phyloP scores from a whole-genome alignment of 164 flowering plant species.

The Annona cherimola region DNA sequence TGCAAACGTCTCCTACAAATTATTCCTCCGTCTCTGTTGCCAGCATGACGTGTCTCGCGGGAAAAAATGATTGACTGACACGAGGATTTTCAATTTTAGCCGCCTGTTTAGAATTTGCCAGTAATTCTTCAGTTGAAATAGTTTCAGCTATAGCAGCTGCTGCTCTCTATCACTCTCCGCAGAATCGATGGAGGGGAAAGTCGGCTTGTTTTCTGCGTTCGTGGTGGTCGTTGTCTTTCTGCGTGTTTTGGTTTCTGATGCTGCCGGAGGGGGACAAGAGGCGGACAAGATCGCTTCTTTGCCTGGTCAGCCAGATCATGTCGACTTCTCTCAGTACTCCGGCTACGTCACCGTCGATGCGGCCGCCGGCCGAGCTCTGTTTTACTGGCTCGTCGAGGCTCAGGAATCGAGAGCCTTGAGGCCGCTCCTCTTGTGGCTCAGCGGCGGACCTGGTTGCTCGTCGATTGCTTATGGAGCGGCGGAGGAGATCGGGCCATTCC shows the following conservation, averaged over 20 bases:
- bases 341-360: conserved; percentile 84
- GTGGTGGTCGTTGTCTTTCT: too few relatives aligned
- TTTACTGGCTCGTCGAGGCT: conserved; percentile 88
- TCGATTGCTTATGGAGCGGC: conserved; percentile 91
- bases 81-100: too few relatives aligned
- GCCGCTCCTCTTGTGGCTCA: conserved; percentile 91
- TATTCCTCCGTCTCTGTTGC: too few relatives aligned
- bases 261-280: neutral
- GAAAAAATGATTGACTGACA: too few relatives aligned
- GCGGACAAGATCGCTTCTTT: conserved; percentile 52
- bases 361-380: conserved; percentile 76
- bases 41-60: too few relatives aligned
- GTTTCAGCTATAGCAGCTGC: too few relatives aligned
- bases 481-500: conserved; percentile 92
- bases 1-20: too few relatives aligned
- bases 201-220: too few relatives aligned
- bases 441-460: conserved; percentile 98
- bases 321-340: conserved; percentile 68
- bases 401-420: conserved; percentile 45
- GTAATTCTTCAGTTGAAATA: too few relatives aligned
- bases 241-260: neutral
- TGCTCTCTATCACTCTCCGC: too few relatives aligned
- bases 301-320: conserved; percentile 82
- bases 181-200: too few relatives aligned
- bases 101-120: too few relatives aligned